A percentile compares a stretch with the other conserved stretches of the same genome.
phyloP scores from a whole-genome alignment of 129 eudicot species.

The Centaurea solstitialis region DNA sequence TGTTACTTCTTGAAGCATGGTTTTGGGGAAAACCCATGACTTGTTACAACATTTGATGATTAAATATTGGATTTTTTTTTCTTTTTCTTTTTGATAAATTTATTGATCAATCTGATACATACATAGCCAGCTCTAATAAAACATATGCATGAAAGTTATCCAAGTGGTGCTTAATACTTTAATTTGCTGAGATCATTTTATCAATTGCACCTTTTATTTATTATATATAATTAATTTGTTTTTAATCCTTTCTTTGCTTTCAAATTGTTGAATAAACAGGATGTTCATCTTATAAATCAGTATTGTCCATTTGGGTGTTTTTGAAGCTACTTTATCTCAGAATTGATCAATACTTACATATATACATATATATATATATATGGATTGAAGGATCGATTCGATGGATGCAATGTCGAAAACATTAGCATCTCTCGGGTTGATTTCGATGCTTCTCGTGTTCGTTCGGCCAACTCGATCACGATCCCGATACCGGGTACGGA shows the following conservation, averaged over 20 bases:
- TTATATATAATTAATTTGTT: neutral
- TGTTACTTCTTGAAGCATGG: neutral
- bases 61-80: neutral
- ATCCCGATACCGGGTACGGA: constrained; percentile 25
- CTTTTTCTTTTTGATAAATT: neutral
- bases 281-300: constrained; percentile 15
- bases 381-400: constrained; percentile 38
- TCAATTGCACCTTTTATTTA: neutral
- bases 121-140: too few species aligned
- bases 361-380: neutral
- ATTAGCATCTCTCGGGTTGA: constrained; percentile 44
- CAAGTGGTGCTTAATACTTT: constrained; percentile 11
- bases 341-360: neutral
- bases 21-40: neutral
- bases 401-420: constrained; percentile 59
- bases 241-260: neutral
- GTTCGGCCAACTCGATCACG: constrained; percentile 23
- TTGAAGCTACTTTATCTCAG: neutral
- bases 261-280: constrained; percentile 22
- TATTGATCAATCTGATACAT: neutral
- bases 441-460: constrained; percentile 26
- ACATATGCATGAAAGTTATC: constrained; percentile 22
- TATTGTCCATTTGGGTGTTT: neutral
- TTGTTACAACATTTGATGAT: neutral
- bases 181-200: too few species aligned